Conservation (phyloP, 768 basidiomycete genomes). For the Crassisporium funariophilum region DNA sequence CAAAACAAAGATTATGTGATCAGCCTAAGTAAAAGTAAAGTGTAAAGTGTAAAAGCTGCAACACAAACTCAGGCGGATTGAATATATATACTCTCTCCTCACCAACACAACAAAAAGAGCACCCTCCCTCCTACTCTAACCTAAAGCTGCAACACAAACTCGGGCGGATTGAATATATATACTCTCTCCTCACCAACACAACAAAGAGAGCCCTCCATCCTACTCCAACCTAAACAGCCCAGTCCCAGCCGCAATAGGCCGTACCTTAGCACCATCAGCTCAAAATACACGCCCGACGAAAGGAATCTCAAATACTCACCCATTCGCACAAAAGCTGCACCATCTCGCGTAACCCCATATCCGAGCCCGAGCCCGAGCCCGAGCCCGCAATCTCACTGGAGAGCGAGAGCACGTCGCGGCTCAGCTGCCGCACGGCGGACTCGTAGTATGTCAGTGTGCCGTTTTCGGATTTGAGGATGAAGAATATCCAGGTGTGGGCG, state of each 20-base stretch:
- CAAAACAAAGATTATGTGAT: too few species aligned
- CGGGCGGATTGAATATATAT: background rate
- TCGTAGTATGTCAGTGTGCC: background rate
- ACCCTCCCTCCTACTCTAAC: too few species aligned
- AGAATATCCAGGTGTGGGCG: background rate
- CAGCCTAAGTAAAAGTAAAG: too few species aligned
- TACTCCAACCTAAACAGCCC: background rate
- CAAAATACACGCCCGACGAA: background rate
- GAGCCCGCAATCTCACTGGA: too few species aligned
- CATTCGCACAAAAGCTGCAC: background rate
- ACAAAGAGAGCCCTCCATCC: background rate
- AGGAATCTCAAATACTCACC: background rate
- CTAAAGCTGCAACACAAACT: too few species aligned
- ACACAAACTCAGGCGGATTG: too few species aligned
- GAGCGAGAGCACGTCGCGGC: background rate
- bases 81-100: too few species aligned
- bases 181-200: background rate
- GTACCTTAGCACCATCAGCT: background rate
- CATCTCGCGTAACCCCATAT: background rate
- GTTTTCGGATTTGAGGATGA: background rate
- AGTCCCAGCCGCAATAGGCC: background rate
- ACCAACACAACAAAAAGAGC: too few species aligned
- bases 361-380: background rate
- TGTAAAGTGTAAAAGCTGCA: too few species aligned
- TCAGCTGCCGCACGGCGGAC: background rate